Evolutionary conservation across 2,329 filamentous ascomycete species (phyloP), one percentile per base, ranked within the genome.

Genomic region (Orbilia quercus): DNA sequence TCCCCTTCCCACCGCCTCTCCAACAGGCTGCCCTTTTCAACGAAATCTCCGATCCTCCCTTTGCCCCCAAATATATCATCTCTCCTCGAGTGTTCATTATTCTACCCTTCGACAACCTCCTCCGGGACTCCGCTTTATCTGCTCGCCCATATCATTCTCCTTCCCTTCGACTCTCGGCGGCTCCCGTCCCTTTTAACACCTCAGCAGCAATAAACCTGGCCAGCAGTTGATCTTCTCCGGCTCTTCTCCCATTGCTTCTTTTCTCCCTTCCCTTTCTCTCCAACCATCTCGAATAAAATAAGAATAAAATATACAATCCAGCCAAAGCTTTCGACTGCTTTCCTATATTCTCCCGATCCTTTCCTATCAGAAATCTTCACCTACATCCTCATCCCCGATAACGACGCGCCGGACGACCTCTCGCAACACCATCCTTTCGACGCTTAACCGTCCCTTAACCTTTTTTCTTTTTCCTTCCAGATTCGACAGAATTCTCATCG

Each of bases 401-500:
- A 51, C 64, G 64, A 69, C 64, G 64, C 64, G 64, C 64, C 54
- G 47, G 48, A 22, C 55, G 44, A 69, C 57, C 44, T 59, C 44
- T 59, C 53, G 25, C 63, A 59, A 67, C 63, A 38, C 40, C 45
- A 34, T 31, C 53, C 62, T 28, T 31, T 51, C 44, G 14, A 38
- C 25, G n/a, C n/a, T n/a, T n/a, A n/a, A n/a, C n/a, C n/a, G n/a
- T n/a, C n/a, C n/a, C n/a, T n/a, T n/a, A n/a, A n/a, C n/a, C n/a
- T n/a, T n/a, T n/a, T 31, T 31, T 31, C 4, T 31, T 31, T 31
- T 31, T 5, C 9, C 9, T 31, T 31, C 28, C 28, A 31, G 42
- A 12, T 48, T 44, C 34, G 34, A 28, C 34, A 42, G 40, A 51
- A 25, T 38, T 53, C 45, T n/a, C 50, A 63, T 58, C 66, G 66